A percentile compares a stretch with the other conserved stretches of the same genome.
Conservation (phyloP, 306 rosid species). For the Inga oerstediana region DNA sequence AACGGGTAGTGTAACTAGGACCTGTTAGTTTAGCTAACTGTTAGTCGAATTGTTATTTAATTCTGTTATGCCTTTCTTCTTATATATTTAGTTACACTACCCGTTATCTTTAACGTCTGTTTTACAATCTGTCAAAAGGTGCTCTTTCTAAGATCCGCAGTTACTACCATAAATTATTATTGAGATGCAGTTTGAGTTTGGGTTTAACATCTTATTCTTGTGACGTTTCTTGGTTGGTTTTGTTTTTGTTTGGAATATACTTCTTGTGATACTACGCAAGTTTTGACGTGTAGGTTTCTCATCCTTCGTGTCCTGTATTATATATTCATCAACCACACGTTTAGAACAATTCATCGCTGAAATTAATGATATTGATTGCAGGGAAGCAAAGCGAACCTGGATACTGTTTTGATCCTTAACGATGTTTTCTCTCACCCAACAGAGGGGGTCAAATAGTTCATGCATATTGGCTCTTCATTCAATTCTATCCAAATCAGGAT, state of each 20-base stretch:
- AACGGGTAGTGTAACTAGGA: too few species aligned
- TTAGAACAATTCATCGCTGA: background rate
- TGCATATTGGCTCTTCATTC: too few species aligned
- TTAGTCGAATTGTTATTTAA: too few species aligned
- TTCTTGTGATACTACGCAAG: slow-evolving; percentile 17
- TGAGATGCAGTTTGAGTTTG: background rate
- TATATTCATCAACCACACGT: background rate
- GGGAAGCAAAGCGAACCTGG: background rate
- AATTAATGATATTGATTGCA: background rate
- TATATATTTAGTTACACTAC: too few species aligned
- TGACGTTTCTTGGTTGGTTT: slow-evolving; percentile 11
- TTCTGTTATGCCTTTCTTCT: too few species aligned
- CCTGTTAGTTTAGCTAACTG: too few species aligned
- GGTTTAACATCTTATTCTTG: background rate
- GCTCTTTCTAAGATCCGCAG: slow-evolving; percentile 19
- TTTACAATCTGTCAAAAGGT: background rate
- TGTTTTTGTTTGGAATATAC: background rate
- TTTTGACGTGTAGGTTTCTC: slow-evolving; percentile 8
- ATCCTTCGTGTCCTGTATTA: background rate
- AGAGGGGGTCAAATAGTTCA: too few species aligned
- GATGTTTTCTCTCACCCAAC: background rate
- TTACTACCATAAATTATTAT: background rate
- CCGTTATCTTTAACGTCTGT: too few species aligned
- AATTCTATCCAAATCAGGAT: too few species aligned
- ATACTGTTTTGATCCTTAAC: background rate